These are phyloP conservation scores for Zoysia matrella DNA, from an alignment of 202 grass and related monocot species.

Conservation along the genomic window DNA sequence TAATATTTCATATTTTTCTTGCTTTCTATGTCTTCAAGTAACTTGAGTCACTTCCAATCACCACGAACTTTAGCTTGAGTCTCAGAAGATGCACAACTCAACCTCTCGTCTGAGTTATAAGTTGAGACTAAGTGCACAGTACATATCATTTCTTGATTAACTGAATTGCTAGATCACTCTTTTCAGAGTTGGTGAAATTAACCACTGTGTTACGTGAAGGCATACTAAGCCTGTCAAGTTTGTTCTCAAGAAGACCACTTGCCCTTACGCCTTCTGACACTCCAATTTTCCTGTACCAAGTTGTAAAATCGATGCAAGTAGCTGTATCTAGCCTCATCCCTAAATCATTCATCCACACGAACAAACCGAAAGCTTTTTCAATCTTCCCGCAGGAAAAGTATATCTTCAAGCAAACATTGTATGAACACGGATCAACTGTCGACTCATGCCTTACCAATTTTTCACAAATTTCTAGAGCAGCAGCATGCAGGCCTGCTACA, in stretches of 20 bases:
- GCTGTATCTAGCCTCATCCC: slow-evolving; percentile 55
- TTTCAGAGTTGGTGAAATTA: slow-evolving; percentile 47
- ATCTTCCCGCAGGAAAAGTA: slow-evolving; percentile 57
- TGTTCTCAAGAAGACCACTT: slow-evolving; percentile 57
- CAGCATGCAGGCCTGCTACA: slow-evolving; percentile 51
- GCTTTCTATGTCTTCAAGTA: slow-evolving; percentile 28
- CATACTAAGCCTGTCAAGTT: slow-evolving; percentile 37
- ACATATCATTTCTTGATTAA: slow-evolving; percentile 63
- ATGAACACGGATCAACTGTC: slow-evolving; percentile 55
- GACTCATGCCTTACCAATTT: slow-evolving; percentile 35
- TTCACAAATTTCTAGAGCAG: slow-evolving; percentile 64
- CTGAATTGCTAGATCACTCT: slow-evolving; percentile 52
- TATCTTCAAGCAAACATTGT: slow-evolving; percentile 69
- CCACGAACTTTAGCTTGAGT: slow-evolving; percentile 16
- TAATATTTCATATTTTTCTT: slow-evolving; percentile 13
- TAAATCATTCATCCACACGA: slow-evolving; percentile 62
- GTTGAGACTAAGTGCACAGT: background rate
- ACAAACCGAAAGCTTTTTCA: slow-evolving; percentile 71
- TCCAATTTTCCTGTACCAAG: slow-evolving; percentile 55
- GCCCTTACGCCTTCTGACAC: slow-evolving; percentile 51
- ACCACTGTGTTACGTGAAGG: slow-evolving; percentile 44
- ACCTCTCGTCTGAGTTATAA: slow-evolving; percentile 31
- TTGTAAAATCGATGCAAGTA: slow-evolving; percentile 58
- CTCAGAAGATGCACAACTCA: slow-evolving; percentile 35
- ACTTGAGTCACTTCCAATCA: slow-evolving; percentile 14